A percentile compares a stretch with the other conserved stretches of the same genome.
These are phyloP conservation scores for Boletellus emodensis DNA, from an alignment of 768 basidiomycete species.

Conservation along the genomic window DNA sequence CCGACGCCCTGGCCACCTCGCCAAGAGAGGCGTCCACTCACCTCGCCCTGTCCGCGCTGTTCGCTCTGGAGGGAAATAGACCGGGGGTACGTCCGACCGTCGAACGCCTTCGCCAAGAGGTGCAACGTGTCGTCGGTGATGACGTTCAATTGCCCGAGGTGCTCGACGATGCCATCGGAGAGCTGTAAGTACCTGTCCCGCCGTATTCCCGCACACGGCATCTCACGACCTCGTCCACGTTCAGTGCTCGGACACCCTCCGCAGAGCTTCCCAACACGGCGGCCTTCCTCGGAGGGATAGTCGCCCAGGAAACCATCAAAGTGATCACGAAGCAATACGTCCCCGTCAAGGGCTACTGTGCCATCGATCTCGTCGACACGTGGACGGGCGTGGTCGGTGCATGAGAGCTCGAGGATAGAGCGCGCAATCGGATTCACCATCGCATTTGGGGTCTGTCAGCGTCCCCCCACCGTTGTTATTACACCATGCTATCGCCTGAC, in stretches of 20 bases:
- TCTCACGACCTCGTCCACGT: neutral
- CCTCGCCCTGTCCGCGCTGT: slow-evolving; percentile 66
- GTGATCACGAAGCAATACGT: slow-evolving; percentile 95
- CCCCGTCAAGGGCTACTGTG: slow-evolving; percentile 80
- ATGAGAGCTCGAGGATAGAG: slow-evolving; percentile 2
- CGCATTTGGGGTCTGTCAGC: too few species aligned
- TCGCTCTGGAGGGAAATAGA: slow-evolving; percentile 27
- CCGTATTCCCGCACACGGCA: neutral
- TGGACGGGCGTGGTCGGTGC: slow-evolving; percentile 58
- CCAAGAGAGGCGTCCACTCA: slow-evolving; percentile 66
- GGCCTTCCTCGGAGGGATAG: slow-evolving; percentile 87
- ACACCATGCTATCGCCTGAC: too few species aligned
- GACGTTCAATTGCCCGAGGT: slow-evolving; percentile 50
- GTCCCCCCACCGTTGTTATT: too few species aligned
- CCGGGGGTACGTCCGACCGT: slow-evolving; percentile 38
- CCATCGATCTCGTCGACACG: slow-evolving; percentile 79
- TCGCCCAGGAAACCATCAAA: slow-evolving; percentile 97
- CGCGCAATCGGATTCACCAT: neutral
- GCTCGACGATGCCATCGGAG: slow-evolving; percentile 61
- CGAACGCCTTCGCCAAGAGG: slow-evolving; percentile 51
- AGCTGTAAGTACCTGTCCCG: slow-evolving; percentile 56
- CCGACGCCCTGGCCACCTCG: slow-evolving; percentile 33
- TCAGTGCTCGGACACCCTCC: slow-evolving; percentile 71
- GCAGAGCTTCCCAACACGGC: slow-evolving; percentile 92
- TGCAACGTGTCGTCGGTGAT: slow-evolving; percentile 47